Base-by-base conservation (phyloP, 768 basidiomycete species). In the Leccinum disarticulatum region DNA sequence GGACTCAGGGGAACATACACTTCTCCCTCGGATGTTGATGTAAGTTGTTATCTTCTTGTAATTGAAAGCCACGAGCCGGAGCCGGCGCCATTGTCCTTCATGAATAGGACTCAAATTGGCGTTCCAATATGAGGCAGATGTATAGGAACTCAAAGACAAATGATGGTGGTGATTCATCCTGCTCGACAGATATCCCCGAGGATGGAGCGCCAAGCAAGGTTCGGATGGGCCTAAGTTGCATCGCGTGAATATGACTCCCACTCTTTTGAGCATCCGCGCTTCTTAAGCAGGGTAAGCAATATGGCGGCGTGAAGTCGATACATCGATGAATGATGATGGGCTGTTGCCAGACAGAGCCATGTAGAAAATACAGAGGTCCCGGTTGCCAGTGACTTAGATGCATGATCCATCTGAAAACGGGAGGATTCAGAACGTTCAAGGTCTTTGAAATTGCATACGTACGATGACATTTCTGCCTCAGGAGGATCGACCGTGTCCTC, bases 11-110 rank as follows among this genome's bases (percentile, higher is more conserved):
- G 0, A 47, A 61, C 58, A 62, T 71, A 82, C 73, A 84, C 57
- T 79, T 77, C 60, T 70, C 64, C 77, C 19, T 85, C 80, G 3
- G 65, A 66, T 0, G 82, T 83, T 49, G 77, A 33, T 13, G 33
- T 33, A 33, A 33, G 11, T 74, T 2, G 33, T 74, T 3, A 76
- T 76, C 0, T 80, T 88, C 77, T 91, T 87, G 74, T 88, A 89
- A 71, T 90, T 89, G 77, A 89, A 90, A 2, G 79, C 84, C 14
- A 86, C 79, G 13, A 33, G 11, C 11, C 31, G 31, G 31, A 10
- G 61, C 90, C 87, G 0, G 82, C 81, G 0, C 87, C 88, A 41
- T 87, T 61, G 14, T 77, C 77, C 54, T 79, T 79, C 71, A 87
- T 76, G 67, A 81, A 87, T 6, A 75, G 70, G 7, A 91, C 86